Conservation (phyloP, 2,329 filamentous ascomycete genomes). For the Calonectria leucothoes region DNA sequence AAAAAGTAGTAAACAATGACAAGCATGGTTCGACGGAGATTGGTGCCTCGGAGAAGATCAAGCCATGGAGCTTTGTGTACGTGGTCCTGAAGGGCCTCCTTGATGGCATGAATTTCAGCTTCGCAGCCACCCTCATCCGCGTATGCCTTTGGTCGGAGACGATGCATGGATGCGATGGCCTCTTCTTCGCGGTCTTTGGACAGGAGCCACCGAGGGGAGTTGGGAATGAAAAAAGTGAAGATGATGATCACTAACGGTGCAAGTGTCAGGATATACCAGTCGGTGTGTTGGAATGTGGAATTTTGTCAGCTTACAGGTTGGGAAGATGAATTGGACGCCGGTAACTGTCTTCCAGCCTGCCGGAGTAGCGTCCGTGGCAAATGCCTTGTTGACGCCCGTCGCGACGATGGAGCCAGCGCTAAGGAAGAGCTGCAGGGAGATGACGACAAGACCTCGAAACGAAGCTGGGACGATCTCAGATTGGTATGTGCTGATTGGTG, state of each 20-base stretch:
- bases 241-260: background rate
- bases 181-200: conserved; percentile 13
- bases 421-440: conserved; percentile 20
- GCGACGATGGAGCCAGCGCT: conserved; percentile 14
- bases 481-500: conserved; percentile 3
- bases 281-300: no score
- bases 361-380: background rate
- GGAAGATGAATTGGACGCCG: conserved; percentile 17
- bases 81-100: conserved; percentile 9
- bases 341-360: conserved; percentile 19
- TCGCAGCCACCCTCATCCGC: conserved; percentile 9
- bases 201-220: conserved; percentile 19
- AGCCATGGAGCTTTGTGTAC: conserved; percentile 20
- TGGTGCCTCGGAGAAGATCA: background rate
- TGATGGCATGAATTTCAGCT: conserved; percentile 13
- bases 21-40: background rate
- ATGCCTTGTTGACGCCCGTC: conserved; percentile 17
- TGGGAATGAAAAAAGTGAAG: conserved; percentile 20
- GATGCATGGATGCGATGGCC: background rate
- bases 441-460: conserved; percentile 18
- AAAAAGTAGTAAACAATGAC: conserved; percentile 20
- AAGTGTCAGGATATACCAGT: background rate
- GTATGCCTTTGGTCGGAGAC: conserved; percentile 7
- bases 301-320: background rate
- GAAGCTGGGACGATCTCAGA: conserved; percentile 20